phyloP scores from a whole-genome alignment of 306 rosid genomes.

The Argentina anserina region DNA sequence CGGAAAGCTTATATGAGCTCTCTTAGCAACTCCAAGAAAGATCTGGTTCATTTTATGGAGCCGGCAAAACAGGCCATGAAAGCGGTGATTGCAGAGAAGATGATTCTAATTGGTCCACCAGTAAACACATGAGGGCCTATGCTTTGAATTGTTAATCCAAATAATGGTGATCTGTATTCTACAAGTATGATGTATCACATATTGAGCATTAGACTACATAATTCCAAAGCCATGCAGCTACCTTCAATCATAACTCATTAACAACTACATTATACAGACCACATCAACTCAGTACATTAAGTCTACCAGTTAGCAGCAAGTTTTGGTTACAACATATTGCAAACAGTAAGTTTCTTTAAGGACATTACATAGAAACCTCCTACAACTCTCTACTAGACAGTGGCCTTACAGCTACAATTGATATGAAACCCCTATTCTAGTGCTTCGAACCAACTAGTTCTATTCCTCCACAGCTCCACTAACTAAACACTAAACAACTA shows the following conservation, averaged over 20 bases:
- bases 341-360: no score
- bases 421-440: no score
- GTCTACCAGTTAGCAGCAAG: no score
- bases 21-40: conserved; percentile 57
- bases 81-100: conserved; percentile 81
- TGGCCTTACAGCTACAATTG: no score
- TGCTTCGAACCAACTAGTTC: neutral
- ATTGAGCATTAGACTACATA: neutral
- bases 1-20: conserved; percentile 94
- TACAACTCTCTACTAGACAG: no score
- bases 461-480: no score
- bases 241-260: neutral
- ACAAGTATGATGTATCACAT: neutral
- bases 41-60: conserved; percentile 77
- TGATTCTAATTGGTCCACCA: conserved; percentile 88
- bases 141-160: neutral
- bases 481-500: no score
- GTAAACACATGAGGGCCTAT: conserved; percentile 51
- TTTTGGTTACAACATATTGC: no score
- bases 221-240: neutral
- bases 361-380: no score
- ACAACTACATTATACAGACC: neutral
- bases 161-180: neutral
- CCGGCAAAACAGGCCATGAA: conserved; percentile 92
- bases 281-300: no score